Evolutionary conservation across 306 rosid genomes (phyloP).

Genomic region (Medicago ruthenica): DNA sequence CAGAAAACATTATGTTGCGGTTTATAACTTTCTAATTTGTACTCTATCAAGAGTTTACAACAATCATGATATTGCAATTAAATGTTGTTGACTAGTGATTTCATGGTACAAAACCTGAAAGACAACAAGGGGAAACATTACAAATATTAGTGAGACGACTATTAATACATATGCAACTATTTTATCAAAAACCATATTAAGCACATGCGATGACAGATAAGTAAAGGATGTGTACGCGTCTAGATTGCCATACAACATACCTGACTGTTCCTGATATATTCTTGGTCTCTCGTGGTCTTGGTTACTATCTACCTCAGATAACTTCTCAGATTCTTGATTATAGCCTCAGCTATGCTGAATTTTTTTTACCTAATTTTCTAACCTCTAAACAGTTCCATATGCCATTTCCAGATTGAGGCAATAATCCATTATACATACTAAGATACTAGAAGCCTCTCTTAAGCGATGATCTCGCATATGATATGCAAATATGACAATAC

Average conservation of each 20-base stretch:
- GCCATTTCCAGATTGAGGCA: constrained; percentile 46
- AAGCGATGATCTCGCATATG: constrained; percentile 46
- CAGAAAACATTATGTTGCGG: constrained; percentile 4
- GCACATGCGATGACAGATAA: constrained; percentile 35
- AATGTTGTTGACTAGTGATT: constrained; percentile 29
- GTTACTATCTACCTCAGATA: constrained; percentile 48
- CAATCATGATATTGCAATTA: constrained; percentile 27
- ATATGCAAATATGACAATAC: constrained; percentile 39
- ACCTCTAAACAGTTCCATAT: constrained; percentile 49
- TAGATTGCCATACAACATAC: constrained; percentile 49
- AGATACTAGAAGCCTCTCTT: constrained; percentile 46
- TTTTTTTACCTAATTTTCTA: constrained; percentile 43
- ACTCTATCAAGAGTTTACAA: constrained; percentile 26
- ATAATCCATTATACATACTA: constrained; percentile 45
- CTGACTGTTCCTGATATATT: constrained; percentile 47
- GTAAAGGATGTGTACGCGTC: constrained; percentile 6
- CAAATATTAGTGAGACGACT: constrained; percentile 23
- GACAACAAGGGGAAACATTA: constrained; percentile 1
- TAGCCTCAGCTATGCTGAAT: constrained; percentile 44
- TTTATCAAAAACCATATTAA: constrained; percentile 18
- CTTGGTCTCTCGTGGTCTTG: constrained; percentile 45
- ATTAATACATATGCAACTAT: constrained; percentile 22
- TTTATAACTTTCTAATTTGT: neutral
- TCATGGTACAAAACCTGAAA: constrained; percentile 45
- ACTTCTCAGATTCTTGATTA: constrained; percentile 48